A percentile compares a stretch with the other conserved stretches of the same genome.
These are phyloP conservation scores for Sicyos edulis DNA, from an alignment of 306 rosid genomes.

Conservation along the genomic window DNA sequence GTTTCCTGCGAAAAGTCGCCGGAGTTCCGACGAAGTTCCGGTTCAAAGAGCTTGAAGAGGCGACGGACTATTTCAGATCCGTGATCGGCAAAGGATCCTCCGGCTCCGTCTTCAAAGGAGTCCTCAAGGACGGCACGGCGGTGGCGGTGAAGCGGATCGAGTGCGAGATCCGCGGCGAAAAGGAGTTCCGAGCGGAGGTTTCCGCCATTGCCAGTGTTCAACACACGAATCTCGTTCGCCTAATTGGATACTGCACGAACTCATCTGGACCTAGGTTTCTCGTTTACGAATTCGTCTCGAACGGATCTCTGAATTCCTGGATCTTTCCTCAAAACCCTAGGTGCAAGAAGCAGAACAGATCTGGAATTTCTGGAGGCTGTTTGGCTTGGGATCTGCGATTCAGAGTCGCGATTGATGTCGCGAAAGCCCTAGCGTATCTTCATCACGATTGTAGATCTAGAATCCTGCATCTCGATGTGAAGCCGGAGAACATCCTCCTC, in stretches of 20 bases:
- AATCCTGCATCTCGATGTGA: conserved; percentile 76
- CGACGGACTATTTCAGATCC: conserved; percentile 60
- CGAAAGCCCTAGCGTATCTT: conserved; percentile 64
- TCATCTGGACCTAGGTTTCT: conserved; percentile 54
- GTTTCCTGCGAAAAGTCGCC: conserved; percentile 75
- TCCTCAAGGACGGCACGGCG: conserved; percentile 62
- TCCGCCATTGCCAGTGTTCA: conserved; percentile 87
- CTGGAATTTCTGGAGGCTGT: conserved; percentile 53
- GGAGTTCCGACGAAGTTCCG: conserved; percentile 75
- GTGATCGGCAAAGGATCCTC: conserved; percentile 71
- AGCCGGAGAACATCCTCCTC: conserved; percentile 81
- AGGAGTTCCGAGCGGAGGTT: conserved; percentile 75
- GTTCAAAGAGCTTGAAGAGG: conserved; percentile 70
- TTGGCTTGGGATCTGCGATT: conserved; percentile 64
- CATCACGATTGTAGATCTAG: conserved; percentile 82
- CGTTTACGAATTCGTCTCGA: conserved; percentile 62
- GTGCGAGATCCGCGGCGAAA: conserved; percentile 59
- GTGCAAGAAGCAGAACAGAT: not conserved
- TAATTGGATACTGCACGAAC: conserved; percentile 58
- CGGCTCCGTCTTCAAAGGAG: conserved; percentile 71
- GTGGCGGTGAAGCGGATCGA: conserved; percentile 71
- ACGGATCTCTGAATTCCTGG: conserved; percentile 82
- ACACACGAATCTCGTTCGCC: conserved; percentile 67
- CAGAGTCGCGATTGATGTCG: conserved; percentile 67
- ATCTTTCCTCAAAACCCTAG: conserved; percentile 43